Conservation (phyloP, 768 basidiomycete species). For the Pleurotus eryngii region DNA sequence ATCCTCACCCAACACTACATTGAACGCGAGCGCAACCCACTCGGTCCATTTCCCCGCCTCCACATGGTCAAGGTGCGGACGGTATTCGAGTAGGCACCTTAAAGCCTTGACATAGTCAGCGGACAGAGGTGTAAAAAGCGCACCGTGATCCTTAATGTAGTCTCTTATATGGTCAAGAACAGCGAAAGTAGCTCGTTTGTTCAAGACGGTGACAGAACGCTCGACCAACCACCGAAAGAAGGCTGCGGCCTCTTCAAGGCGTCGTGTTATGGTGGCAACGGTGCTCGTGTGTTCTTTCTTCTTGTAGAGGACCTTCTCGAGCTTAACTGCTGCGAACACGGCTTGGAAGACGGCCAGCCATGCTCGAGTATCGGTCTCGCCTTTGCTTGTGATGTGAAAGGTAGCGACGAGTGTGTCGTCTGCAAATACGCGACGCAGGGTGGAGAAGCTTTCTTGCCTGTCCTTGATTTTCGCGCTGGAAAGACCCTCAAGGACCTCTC, state of each 20-base stretch:
- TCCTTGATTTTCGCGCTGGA: conserved; percentile 53
- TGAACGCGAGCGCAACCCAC: conserved; percentile 71
- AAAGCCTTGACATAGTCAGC: conserved; percentile 82
- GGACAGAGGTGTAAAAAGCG: conserved; percentile 61
- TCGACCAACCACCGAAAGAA: conserved; percentile 74
- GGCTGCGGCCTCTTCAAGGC: conserved; percentile 65
- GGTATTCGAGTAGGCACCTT: conserved; percentile 56
- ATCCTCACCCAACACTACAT: conserved; percentile 67
- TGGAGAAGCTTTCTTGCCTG: conserved; percentile 57
- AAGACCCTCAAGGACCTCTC: conserved; percentile 1
- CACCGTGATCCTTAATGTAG: conserved; percentile 49
- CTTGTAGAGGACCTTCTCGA: conserved; percentile 53
- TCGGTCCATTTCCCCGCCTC: conserved; percentile 62
- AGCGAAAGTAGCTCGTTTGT: conserved; percentile 48
- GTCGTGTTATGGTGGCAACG: conserved; percentile 45
- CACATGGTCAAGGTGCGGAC: conserved; percentile 78
- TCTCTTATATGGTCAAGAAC: conserved; percentile 65
- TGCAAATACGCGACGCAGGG: conserved; percentile 50
- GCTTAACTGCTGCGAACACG: conserved; percentile 61
- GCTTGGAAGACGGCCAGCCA: conserved; percentile 75
- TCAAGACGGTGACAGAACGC: conserved; percentile 52
- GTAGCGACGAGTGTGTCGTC: conserved; percentile 43
- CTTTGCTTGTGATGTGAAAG: conserved; percentile 35
- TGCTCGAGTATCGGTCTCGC: conserved; percentile 27
- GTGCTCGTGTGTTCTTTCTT: conserved; percentile 37